Percentiles rank a stretch among this genome's conserved stretches.
These are phyloP conservation scores for Colletotrichum plurivorum DNA, from an alignment of 2,329 filamentous ascomycete species.

Conservation along the genomic window DNA sequence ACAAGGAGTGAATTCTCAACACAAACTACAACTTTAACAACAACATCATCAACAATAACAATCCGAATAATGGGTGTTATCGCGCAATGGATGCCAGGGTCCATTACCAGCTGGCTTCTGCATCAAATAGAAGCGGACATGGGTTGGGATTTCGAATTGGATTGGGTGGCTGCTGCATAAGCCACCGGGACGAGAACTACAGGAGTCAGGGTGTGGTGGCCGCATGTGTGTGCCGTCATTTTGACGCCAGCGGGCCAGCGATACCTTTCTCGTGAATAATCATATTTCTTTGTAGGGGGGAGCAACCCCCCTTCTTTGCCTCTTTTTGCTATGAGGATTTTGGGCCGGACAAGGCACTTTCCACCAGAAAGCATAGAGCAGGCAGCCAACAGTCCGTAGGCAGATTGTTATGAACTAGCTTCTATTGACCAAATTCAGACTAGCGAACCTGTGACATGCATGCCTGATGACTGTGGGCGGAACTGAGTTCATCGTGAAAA, in stretches of 20 bases:
- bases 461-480: background rate
- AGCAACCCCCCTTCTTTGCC: conserved; percentile 24
- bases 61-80: conserved; percentile 15
- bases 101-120: conserved; percentile 24
- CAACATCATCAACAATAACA: background rate
- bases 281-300: conserved; percentile 33
- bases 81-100: background rate
- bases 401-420: conserved; percentile 41
- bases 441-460: background rate
- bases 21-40: background rate
- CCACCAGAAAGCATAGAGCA: conserved; percentile 30
- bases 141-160: conserved; percentile 21
- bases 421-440: conserved; percentile 29
- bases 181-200: conserved; percentile 15
- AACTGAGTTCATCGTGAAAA: background rate
- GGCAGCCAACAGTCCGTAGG: conserved; percentile 36
- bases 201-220: conserved; percentile 5
- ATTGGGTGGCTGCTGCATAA: conserved; percentile 28
- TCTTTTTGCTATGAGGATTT: conserved; percentile 21
- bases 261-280: conserved; percentile 40
- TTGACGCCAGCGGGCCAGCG: conserved; percentile 11
- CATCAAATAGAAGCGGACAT: conserved; percentile 22
- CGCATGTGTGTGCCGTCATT: conserved; percentile 9
- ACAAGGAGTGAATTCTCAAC: no score
- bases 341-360: conserved; percentile 15